Conservation (phyloP, 2,329 filamentous ascomycete species). For the Dactylella cylindrospora region DNA sequence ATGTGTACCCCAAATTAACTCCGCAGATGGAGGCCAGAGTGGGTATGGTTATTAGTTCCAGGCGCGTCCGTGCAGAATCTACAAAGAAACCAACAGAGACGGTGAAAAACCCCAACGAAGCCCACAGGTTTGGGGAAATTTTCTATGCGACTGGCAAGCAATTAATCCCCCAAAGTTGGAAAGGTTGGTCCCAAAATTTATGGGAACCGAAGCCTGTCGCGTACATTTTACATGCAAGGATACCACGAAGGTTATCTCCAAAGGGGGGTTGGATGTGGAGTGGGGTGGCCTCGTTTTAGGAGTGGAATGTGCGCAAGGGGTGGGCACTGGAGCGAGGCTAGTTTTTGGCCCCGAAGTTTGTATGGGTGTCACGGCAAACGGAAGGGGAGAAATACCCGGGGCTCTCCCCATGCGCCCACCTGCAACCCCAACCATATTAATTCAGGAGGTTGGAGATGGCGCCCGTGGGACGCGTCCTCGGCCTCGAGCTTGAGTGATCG, state of each 20-base stretch:
- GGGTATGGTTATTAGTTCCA: constrained; percentile 24
- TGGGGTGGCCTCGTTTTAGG: constrained; percentile 20
- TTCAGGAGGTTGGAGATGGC: constrained; percentile 23
- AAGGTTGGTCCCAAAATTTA: constrained; percentile 3
- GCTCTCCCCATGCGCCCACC: too few relatives aligned
- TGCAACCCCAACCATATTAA: constrained; percentile 8
- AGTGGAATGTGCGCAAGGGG: too few relatives aligned
- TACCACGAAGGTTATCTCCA: constrained; percentile 12
- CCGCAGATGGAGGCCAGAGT: too few relatives aligned
- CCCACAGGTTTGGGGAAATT: constrained; percentile 1
- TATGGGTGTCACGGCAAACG: constrained; percentile 29
- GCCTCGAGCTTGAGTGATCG: not conserved
- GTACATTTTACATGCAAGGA: too few relatives aligned
- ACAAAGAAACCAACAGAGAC: constrained; percentile 23
- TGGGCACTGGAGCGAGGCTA: constrained; percentile 39
- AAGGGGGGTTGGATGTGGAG: not conserved
- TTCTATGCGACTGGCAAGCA: constrained; percentile 7
- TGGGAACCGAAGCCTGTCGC: constrained; percentile 7
- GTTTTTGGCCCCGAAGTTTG: constrained; percentile 21
- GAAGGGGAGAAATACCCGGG: constrained; percentile 33
- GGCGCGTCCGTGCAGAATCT: constrained; percentile 8
- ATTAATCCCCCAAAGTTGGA: constrained; percentile 7
- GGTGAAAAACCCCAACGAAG: constrained; percentile 28
- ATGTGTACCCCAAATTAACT: too few relatives aligned
- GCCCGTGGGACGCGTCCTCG: not conserved